Conservation (phyloP, 345 rosid genomes). For the Populus tremula region DNA sequence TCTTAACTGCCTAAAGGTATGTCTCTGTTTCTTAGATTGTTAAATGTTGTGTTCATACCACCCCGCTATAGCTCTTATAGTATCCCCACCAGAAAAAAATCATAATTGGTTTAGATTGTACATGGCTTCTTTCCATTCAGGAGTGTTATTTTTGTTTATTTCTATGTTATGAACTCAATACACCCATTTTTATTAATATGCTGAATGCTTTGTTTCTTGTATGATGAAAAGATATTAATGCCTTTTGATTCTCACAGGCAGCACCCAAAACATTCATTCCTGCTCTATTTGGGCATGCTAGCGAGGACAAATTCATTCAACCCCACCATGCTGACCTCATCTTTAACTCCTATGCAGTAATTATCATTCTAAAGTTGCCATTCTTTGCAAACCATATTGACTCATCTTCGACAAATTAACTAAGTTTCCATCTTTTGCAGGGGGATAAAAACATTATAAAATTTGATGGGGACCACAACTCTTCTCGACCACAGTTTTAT, state of each 20-base stretch:
- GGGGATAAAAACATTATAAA: conserved; percentile 93
- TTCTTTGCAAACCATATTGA: conserved; percentile 3
- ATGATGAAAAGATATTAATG: conserved; percentile 7
- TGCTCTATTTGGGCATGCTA: conserved; percentile 34
- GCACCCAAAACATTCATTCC: conserved; percentile 35
- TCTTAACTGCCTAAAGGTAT: conserved; percentile 36
- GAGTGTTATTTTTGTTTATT: not conserved
- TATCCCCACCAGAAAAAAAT: not conserved
- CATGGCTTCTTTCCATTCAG: not conserved
- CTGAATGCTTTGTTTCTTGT: not conserved
- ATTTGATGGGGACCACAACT: conserved; percentile 94
- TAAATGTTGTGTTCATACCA: not conserved
- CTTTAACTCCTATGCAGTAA: conserved; percentile 33
- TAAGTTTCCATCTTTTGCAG: conserved; percentile 41
- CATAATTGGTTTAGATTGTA: not conserved
- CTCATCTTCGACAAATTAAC: conserved; percentile 6
- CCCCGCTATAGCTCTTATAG: not conserved
- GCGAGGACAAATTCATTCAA: conserved; percentile 35
- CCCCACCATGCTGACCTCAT: conserved; percentile 32
- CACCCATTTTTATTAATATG: not conserved
- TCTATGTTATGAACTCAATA: too few relatives aligned
- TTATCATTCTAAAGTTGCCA: conserved; percentile 4
- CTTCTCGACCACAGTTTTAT: conserved; percentile 86
- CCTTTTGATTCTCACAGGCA: conserved; percentile 25
- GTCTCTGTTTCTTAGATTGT: conserved; percentile 8